Evolutionary conservation across 768 basidiomycete species (phyloP), one percentile per base, ranked within the genome.

Genomic region (Mycena metata): DNA sequence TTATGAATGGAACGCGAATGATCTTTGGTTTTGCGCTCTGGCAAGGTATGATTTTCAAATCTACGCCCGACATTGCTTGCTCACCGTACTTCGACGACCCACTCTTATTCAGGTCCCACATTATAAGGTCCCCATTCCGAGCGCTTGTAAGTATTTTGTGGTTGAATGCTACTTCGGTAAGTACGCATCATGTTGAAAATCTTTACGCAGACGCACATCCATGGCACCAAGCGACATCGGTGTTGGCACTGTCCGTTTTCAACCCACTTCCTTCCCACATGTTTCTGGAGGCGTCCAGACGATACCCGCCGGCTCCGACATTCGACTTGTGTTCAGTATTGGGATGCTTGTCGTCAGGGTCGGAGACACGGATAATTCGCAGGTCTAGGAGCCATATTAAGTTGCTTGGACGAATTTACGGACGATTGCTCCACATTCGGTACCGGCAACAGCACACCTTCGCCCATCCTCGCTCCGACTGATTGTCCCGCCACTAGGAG

Each of bases 111-210:
- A 94, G 71, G 75, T 94, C 92, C 93, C 93, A 95, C 83, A 94
- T 87, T 35, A 94, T 91, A 42, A 95, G 85, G 60, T 94, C 93
- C 1, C 93, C 93, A 69, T 93, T 94, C 17, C 91, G 82, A 2
- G 91, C 91, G 73, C 92, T 93, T 3, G 93, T 94, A 23, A 95
- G 77, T 55, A 94, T 87, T 79, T 94, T 95, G 77, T 90, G 89
- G 76, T 82, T 88, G 79, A 88, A 93, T 13, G 77, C 93, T 94
- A 69, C 17, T 47, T 21, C 12, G 43, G 21, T 67, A 55, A n/a
- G 39, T 13, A 47, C 35, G 55, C 15, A 55, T 11, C 17, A 42
- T 43, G 8, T 59, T 15, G 46, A 23, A n/a, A 47, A 51, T 9
- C 46, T 39, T 39, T 46, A 1, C 30, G 45, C 41, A 33, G 59